These are phyloP conservation scores for Purshia tridentata DNA, from an alignment of 306 rosid genomes.

Conservation along the genomic window DNA sequence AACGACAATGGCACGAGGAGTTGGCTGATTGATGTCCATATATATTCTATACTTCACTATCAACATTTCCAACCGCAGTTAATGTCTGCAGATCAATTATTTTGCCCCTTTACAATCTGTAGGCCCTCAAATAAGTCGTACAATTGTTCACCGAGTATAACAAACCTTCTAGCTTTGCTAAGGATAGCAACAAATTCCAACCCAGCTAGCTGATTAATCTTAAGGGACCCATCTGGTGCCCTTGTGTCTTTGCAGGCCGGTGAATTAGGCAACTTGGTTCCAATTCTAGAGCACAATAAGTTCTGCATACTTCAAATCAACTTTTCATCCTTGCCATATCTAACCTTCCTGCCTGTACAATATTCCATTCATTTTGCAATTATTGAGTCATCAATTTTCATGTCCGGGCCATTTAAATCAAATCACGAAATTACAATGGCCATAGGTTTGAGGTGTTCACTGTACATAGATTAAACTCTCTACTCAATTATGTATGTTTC, in stretches of 20 bases:
- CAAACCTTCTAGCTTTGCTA: slow-evolving; percentile 33
- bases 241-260: slow-evolving; percentile 21
- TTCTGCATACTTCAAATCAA: slow-evolving; percentile 22
- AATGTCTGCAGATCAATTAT: slow-evolving; percentile 46
- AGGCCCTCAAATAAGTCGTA: slow-evolving; percentile 27
- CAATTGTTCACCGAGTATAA: slow-evolving; percentile 31
- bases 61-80: slow-evolving; percentile 30
- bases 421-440: slow-evolving; percentile 11
- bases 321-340: slow-evolving; percentile 15
- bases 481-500: slow-evolving; percentile 4
- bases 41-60: slow-evolving; percentile 27
- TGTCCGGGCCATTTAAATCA: slow-evolving; percentile 32
- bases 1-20: slow-evolving; percentile 48
- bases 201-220: slow-evolving; percentile 27
- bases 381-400: slow-evolving; percentile 28
- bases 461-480: slow-evolving; percentile 19
- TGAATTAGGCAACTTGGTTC: slow-evolving; percentile 30
- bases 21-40: slow-evolving; percentile 38
- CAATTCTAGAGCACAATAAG: slow-evolving; percentile 16
- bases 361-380: slow-evolving; percentile 41
- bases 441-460: slow-evolving; percentile 35
- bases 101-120: slow-evolving; percentile 33
- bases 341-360: slow-evolving; percentile 23
- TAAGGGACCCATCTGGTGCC: slow-evolving; percentile 33
- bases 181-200: slow-evolving; percentile 25